Evolutionary conservation across 805 yeast genomes (phyloP).

Genomic region (Wickerhamomyces tratensis): DNA sequence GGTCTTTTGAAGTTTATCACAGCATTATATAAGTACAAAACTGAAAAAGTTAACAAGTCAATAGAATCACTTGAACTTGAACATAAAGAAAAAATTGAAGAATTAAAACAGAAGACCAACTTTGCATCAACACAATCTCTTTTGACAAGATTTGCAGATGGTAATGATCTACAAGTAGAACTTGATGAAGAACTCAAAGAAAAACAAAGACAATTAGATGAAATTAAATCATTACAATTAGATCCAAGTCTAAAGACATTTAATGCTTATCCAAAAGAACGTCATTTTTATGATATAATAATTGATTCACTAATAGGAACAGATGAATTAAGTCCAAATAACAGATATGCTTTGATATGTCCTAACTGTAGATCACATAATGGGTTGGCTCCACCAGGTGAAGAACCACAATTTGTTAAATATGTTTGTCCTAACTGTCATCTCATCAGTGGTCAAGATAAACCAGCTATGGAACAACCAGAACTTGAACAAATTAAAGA

Average conservation of each 20-base stretch:
- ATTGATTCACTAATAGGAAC: conserved; percentile 42
- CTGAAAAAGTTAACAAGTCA: conserved; percentile 1
- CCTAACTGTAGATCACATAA: conserved; percentile 57
- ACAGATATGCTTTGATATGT: conserved; percentile 68
- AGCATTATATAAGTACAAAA: conserved; percentile 1
- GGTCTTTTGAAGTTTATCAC: background rate
- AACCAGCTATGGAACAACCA: background rate
- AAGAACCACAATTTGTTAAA: conserved; percentile 35
- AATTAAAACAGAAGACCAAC: conserved; percentile 61
- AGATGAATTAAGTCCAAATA: conserved; percentile 51
- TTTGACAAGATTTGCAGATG: conserved; percentile 49
- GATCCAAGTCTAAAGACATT: conserved; percentile 10
- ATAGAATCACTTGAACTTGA: conserved; percentile 28
- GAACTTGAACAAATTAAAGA: too few relatives aligned
- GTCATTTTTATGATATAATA: conserved; percentile 31
- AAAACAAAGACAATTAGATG: conserved; percentile 29
- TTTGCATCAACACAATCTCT: conserved; percentile 71
- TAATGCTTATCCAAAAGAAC: background rate
- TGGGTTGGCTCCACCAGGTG: conserved; percentile 73
- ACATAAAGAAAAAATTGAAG: conserved; percentile 50
- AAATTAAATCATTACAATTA: conserved; percentile 23
- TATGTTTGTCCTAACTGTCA: conserved; percentile 67
- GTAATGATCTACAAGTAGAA: conserved; percentile 35
- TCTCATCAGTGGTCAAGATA: conserved; percentile 18
- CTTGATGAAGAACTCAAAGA: conserved; percentile 32